phyloP scores from a whole-genome alignment of 352 stramenopile genomes.

The Phytophthora pistaciae region DNA sequence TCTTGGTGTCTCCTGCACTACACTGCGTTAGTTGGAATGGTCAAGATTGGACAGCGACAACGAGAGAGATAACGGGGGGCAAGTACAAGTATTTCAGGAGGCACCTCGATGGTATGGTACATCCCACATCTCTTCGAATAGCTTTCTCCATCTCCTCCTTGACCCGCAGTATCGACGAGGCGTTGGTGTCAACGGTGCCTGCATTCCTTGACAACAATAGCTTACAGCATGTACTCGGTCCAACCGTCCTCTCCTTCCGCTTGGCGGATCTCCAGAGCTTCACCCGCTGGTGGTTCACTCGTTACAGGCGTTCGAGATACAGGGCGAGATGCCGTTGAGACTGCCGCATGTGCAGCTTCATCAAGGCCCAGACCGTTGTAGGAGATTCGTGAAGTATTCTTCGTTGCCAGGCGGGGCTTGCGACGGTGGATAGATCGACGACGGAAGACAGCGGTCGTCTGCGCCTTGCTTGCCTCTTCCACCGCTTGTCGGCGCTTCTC shows the following conservation, averaged over 20 bases:
- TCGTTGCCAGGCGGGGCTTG: conserved; percentile 8
- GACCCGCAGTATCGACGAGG: neutral
- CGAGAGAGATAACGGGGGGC: too few relatives aligned
- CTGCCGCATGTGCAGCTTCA: neutral
- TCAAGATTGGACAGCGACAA: neutral
- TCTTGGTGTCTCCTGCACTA: conserved; percentile 8
- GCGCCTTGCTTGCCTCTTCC: conserved; percentile 25
- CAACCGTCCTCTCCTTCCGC: conserved; percentile 12
- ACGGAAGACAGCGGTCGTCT: conserved; percentile 61
- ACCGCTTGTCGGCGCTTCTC: conserved; percentile 38
- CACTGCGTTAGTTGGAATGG: neutral
- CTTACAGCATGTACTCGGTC: conserved; percentile 16
- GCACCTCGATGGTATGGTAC: neutral
- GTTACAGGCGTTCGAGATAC: neutral
- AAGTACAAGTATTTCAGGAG: conserved; percentile 15
- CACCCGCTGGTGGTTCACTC: neutral
- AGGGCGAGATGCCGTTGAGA: neutral
- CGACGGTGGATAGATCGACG: conserved; percentile 45
- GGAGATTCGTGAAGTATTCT: conserved; percentile 43
- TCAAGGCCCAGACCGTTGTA: conserved; percentile 42
- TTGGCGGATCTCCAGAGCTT: conserved; percentile 6
- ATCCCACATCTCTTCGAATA: conserved; percentile 14
- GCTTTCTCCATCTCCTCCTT: neutral
- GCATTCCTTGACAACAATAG: conserved; percentile 1
- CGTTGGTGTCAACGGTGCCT: neutral